Percentiles rank a stretch among this genome's conserved stretches.
These are phyloP conservation scores for Clarireedia paspali DNA, from an alignment of 2,329 filamentous ascomycete genomes.

Conservation along the genomic window DNA sequence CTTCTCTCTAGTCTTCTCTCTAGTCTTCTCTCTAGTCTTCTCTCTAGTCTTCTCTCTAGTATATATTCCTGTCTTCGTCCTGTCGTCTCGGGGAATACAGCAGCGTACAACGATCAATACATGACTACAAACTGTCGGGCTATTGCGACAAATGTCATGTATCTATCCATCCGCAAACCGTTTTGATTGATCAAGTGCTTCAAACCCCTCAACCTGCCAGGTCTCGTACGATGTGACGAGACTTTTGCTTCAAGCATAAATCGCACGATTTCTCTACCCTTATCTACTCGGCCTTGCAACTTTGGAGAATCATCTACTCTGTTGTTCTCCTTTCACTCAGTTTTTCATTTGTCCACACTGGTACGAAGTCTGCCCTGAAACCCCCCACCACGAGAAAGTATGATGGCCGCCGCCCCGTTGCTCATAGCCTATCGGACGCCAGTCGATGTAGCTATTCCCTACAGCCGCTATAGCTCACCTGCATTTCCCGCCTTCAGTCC, in stretches of 20 bases:
- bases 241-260: slow-evolving; percentile 3
- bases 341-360: not conserved
- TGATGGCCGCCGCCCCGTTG: slow-evolving; percentile 4
- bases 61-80: not conserved
- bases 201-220: not conserved
- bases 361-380: not conserved
- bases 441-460: not conserved
- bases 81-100: slow-evolving; percentile 4
- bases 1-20: not conserved
- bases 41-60: not conserved
- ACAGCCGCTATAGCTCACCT: slow-evolving; percentile 1
- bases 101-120: not conserved
- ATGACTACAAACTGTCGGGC: not conserved
- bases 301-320: not conserved
- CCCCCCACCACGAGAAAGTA: not conserved
- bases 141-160: not conserved
- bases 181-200: not conserved
- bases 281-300: not conserved
- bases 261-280: not conserved
- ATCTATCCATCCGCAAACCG: not conserved
- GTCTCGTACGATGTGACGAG: slow-evolving; percentile 5
- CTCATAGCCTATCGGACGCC: slow-evolving; percentile 1
- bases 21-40: not conserved
- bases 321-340: not conserved
- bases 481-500: slow-evolving; percentile 4